Conservation (phyloP, 1,284 basidiomycete species). For the Moesziomyces sp. region DNA sequence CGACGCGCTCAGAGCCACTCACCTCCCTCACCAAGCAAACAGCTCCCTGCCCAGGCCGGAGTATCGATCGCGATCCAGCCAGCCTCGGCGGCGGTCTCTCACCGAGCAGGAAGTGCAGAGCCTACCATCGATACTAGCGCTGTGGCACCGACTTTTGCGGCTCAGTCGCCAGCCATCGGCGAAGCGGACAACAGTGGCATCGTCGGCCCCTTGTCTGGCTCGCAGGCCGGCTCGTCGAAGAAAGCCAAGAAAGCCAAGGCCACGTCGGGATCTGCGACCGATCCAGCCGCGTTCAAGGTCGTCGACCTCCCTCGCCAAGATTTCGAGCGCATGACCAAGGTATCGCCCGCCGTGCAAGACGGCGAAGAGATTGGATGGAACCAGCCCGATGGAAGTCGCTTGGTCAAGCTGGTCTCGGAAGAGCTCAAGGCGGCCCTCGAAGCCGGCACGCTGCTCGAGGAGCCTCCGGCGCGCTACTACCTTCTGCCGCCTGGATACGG, state of each 20-base stretch:
- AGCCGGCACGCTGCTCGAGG: conserved; percentile 55
- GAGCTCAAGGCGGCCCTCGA: conserved; percentile 64
- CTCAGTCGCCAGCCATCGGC: conserved; percentile 1
- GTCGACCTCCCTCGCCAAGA: conserved; percentile 39
- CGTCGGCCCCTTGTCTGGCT: background rate
- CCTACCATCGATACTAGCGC: conserved; percentile 11
- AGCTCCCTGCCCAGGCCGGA: conserved; percentile 10
- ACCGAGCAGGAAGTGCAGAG: conserved; percentile 27
- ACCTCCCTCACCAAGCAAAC: conserved; percentile 34
- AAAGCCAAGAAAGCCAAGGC: conserved; percentile 38
- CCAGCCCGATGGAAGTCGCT: conserved; percentile 60
- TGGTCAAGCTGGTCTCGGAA: conserved; percentile 65
- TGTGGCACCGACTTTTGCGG: background rate
- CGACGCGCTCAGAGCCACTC: conserved; percentile 43
- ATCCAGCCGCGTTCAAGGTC: conserved; percentile 24
- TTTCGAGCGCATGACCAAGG: conserved; percentile 41
- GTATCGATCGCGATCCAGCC: conserved; percentile 11
- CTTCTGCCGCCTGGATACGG: conserved; percentile 61
- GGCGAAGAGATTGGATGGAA: conserved; percentile 60
- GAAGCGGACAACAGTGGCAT: conserved; percentile 5
- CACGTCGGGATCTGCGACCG: conserved; percentile 15
- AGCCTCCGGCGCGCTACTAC: conserved; percentile 63
- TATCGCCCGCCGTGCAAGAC: conserved; percentile 32
- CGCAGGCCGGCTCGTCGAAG: conserved; percentile 17
- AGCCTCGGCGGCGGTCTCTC: conserved; percentile 2